Evolutionary conservation across 2,329 filamentous ascomycete genomes (phyloP), one percentile per base, ranked within the genome.

Genomic region (Botrytis medusae): DNA sequence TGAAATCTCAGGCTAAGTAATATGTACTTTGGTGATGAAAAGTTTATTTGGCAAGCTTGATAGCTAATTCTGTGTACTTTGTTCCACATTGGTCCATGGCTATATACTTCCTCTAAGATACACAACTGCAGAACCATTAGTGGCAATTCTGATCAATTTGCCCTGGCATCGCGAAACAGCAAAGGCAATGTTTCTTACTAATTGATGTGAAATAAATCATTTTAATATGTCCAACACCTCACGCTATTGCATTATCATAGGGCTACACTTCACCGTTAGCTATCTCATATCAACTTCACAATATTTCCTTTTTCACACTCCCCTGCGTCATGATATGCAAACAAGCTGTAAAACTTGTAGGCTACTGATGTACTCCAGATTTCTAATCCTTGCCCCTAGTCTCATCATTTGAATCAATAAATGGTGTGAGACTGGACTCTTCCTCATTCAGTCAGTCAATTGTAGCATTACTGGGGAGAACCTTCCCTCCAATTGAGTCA

Each of bases 391-490:
- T 54, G 46, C n/a, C 46, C 46, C 25, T 54, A 51, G 25, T 29
- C 32, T 32, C 40, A 44, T 44, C 42, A 22, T 37, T 14, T 51
- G 20, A 42, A 68, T 32, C 34, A 42, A 40, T 68, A 42, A 57
- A 57, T 37, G 57, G 10, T 25, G 51, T 57, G 44, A 65, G 42
- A 65, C 44, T 48, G 46, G 29, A n/a, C 34, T 34, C 18, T 22
- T 68, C 37, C 65, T n/a, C 65, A 32, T 68, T 32, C 34, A 29
- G 64, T 57, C 64, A 16, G 22, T 57, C 46, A 32, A 68, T 54
- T 54, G 18, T 57, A 5, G 25, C 20, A 25, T 25, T 37, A 40
- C 64, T 54, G 8, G 32, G 34, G 34, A 54, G 64, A 54, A 68
- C 46, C 64, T 68, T 57, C 34, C n/a, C 34, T n/a, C 34, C n/a